Percentiles rank a stretch among this genome's conserved stretches.
Evolutionary conservation across 2,329 filamentous ascomycete genomes (phyloP).

Genomic region (Rhexocercosporidium sp.): DNA sequence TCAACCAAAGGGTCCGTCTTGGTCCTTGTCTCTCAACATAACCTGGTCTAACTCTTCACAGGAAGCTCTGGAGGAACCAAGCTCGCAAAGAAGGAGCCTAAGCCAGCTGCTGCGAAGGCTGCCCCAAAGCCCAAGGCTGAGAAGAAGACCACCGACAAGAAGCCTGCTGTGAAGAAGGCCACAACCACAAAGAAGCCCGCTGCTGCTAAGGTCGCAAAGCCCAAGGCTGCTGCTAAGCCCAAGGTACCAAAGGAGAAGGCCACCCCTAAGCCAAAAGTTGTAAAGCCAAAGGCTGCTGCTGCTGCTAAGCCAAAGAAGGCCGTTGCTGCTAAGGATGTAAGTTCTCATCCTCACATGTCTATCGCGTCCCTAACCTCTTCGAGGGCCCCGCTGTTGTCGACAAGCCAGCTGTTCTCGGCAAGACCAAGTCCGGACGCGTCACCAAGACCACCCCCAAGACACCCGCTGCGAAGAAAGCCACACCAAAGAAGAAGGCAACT

Average conservation of each 20-base stretch:
- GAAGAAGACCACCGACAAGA: slow-evolving; percentile 48
- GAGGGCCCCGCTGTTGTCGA: slow-evolving; percentile 69
- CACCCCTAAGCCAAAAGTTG: slow-evolving; percentile 44
- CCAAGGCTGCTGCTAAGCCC: slow-evolving; percentile 39
- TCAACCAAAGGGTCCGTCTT: slow-evolving; percentile 70
- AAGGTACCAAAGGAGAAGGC: slow-evolving; percentile 51
- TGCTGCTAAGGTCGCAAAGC: slow-evolving; percentile 42
- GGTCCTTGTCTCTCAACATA: slow-evolving; percentile 7
- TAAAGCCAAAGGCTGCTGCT: slow-evolving; percentile 49
- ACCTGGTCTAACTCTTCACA: slow-evolving; percentile 44
- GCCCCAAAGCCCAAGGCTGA: slow-evolving; percentile 41
- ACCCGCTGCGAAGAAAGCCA: slow-evolving; percentile 49
- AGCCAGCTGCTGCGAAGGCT: slow-evolving; percentile 49
- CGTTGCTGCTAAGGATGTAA: slow-evolving; percentile 37
- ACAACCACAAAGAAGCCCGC: slow-evolving; percentile 38
- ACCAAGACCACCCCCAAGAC: slow-evolving; percentile 67
- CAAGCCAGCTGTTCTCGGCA: slow-evolving; percentile 65
- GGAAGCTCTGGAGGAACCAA: slow-evolving; percentile 74
- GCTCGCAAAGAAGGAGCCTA: slow-evolving; percentile 66
- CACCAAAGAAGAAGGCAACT: slow-evolving; percentile 45
- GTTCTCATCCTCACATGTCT: slow-evolving; percentile 16
- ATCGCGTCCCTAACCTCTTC: slow-evolving; percentile 32
- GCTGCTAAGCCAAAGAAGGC: slow-evolving; percentile 43
- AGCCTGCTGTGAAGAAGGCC: slow-evolving; percentile 45
- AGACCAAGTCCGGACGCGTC: slow-evolving; percentile 76